Conservation (phyloP, 2,329 filamentous ascomycete genomes). For the Thelonectria discophora region DNA sequence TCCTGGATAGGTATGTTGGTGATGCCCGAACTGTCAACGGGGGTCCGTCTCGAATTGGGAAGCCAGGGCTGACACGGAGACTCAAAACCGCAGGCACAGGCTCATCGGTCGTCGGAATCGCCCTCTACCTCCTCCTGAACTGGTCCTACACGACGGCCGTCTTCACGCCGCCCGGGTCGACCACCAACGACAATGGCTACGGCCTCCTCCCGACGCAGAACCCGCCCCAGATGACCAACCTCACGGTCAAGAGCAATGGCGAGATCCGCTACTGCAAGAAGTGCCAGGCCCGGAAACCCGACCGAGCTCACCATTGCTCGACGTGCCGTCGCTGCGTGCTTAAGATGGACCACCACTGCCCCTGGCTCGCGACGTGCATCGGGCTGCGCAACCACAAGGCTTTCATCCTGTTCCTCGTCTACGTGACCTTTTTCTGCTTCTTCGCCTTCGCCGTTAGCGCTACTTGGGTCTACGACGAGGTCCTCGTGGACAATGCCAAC, state of each 20-base stretch:
- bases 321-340: conserved; percentile 93
- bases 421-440: conserved; percentile 87
- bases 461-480: conserved; percentile 85
- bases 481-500: conserved; percentile 73
- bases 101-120: conserved; percentile 70
- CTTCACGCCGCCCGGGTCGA: conserved; percentile 86
- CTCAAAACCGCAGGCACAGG: conserved; percentile 54
- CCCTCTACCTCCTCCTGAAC: conserved; percentile 82
- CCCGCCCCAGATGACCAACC: conserved; percentile 69
- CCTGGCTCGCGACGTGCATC: conserved; percentile 96
- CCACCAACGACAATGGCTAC: conserved; percentile 74
- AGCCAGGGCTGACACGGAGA: conserved; percentile 21
- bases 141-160: conserved; percentile 93
- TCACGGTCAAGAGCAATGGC: conserved; percentile 93
- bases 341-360: conserved; percentile 99
- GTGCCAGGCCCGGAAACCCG: conserved; percentile 92
- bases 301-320: conserved; percentile 96
- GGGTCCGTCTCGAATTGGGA: background rate
- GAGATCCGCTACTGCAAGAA: conserved; percentile 95
- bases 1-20: conserved; percentile 64
- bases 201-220: conserved; percentile 80
- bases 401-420: conserved; percentile 90
- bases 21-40: background rate
- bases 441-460: conserved; percentile 80
- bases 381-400: conserved; percentile 95